Base-by-base conservation (phyloP, 768 basidiomycete species). In the Rhodotorula taiwanensis region DNA sequence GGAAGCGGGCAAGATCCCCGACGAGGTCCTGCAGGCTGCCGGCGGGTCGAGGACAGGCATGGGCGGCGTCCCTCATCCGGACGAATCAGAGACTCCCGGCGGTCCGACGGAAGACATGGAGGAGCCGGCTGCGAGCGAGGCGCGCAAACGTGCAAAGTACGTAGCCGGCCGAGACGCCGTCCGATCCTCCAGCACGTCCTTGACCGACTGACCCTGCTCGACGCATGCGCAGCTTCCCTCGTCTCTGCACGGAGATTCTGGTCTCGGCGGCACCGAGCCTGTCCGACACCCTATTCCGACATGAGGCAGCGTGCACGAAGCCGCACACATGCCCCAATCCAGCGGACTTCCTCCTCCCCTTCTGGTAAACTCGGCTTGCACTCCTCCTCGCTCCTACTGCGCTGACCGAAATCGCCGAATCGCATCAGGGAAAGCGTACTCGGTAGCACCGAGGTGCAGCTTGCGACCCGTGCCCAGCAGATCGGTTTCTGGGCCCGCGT, bases 191-290 rank as follows among this genome's bases (percentile, higher is more conserved):
- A 31, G 47, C 55, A 64, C 34, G 31, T n/a, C 27, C 28, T 30
- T 33, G 11, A 10, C 50, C 36, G 10, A 39, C 36, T 39, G 36
- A 39, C 36, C 43, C 20, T n/a, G n/a, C n/a, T n/a, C n/a, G n/a
- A n/a, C 15, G 20, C 4, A 4, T 23, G n/a, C 48, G 23, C 51
- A 95, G 93, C 76, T 97, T 90, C 76, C 90, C 93, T 3, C 87
- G 89, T 72, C 84, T 92, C 27, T 87, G 90, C 21, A 91, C 93
- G 31, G 94, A 98, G 75, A 90, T 97, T 28, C 82, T 98, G 39
- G 93, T 91, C 77, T 88, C 89, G 76, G 92, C 94, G 71, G 86
- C 94, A 77, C 95, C 91, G 86, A 88, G 87, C 27, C 89, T 97
- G 72, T 85, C 91, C 52, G 90, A 92, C 76, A 89, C 89, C 2